Evolutionary conservation across 345 rosid species (phyloP).

Genomic region (Draba incana): DNA sequence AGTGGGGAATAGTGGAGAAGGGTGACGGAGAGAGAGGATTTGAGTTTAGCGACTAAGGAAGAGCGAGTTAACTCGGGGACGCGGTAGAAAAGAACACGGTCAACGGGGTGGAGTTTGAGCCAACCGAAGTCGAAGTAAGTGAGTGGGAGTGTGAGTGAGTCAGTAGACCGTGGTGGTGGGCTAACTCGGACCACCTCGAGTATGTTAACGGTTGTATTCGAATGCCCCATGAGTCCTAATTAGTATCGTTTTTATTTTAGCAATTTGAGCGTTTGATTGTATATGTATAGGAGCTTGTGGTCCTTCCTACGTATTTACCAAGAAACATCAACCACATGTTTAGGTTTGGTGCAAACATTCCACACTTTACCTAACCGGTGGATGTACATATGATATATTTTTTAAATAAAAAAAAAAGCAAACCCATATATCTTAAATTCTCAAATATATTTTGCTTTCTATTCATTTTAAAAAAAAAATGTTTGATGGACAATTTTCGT

Average conservation of each 20-base stretch:
- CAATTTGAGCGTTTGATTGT: constrained; percentile 3
- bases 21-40: constrained; percentile 40
- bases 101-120: constrained; percentile 41
- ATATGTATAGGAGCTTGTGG: constrained; percentile 11
- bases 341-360: constrained; percentile 1
- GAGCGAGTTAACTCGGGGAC: constrained; percentile 30
- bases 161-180: constrained; percentile 43
- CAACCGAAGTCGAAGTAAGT: constrained; percentile 45
- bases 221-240: constrained; percentile 24
- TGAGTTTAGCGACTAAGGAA: constrained; percentile 44
- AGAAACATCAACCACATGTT: constrained; percentile 14
- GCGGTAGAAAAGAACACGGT: constrained; percentile 46
- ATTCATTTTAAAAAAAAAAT: no score
- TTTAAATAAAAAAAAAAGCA: no score
- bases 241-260: not conserved
- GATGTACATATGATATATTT: constrained; percentile 15
- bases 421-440: no score
- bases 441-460: no score
- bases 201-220: constrained; percentile 1
- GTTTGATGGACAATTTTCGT: no score
- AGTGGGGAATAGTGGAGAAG: constrained; percentile 53
- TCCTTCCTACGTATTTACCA: not conserved
- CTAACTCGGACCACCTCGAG: constrained; percentile 37
- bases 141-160: constrained; percentile 43
- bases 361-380: constrained; percentile 31